These are phyloP conservation scores for Pleurotus ostreatus DNA, from an alignment of 768 basidiomycete species.

Conservation along the genomic window DNA sequence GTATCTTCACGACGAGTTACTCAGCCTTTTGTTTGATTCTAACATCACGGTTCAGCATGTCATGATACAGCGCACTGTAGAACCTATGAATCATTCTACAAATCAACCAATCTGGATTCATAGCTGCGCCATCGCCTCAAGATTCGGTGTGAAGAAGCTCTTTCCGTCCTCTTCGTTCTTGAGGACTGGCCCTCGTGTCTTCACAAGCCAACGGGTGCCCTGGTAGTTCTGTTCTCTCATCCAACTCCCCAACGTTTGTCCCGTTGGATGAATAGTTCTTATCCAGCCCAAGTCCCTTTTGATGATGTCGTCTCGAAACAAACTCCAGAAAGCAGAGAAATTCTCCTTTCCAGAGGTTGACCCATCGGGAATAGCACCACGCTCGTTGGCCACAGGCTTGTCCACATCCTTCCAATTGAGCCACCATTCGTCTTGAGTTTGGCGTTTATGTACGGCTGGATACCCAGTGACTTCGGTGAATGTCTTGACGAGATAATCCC, in stretches of 20 bases:
- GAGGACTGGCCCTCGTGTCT: constrained; percentile 18
- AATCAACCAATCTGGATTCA: background rate
- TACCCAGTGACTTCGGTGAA: constrained; percentile 34
- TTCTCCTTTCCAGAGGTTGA: constrained; percentile 32
- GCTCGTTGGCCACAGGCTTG: constrained; percentile 24
- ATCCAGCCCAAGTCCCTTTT: constrained; percentile 43
- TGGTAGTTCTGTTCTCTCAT: constrained; percentile 31
- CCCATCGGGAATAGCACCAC: constrained; percentile 20
- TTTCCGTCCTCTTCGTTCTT: constrained; percentile 30
- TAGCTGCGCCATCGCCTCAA: constrained; percentile 11
- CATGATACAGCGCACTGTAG: no score
- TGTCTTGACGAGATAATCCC: constrained; percentile 30
- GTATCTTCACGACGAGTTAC: no score
- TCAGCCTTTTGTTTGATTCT: no score
- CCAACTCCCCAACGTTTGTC: constrained; percentile 35
- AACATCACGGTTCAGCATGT: no score
- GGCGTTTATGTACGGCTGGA: constrained; percentile 27
- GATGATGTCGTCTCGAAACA: constrained; percentile 40
- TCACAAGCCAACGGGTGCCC: constrained; percentile 9
- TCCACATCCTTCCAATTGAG: constrained; percentile 22
- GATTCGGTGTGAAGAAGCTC: constrained; percentile 20
- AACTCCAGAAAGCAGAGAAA: constrained; percentile 39
- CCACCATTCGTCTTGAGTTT: constrained; percentile 30
- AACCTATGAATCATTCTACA: no score
- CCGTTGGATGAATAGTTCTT: constrained; percentile 30